Base-by-base conservation (phyloP, 1,284 basidiomycete species). In the Fomitiporia mediterranea region DNA sequence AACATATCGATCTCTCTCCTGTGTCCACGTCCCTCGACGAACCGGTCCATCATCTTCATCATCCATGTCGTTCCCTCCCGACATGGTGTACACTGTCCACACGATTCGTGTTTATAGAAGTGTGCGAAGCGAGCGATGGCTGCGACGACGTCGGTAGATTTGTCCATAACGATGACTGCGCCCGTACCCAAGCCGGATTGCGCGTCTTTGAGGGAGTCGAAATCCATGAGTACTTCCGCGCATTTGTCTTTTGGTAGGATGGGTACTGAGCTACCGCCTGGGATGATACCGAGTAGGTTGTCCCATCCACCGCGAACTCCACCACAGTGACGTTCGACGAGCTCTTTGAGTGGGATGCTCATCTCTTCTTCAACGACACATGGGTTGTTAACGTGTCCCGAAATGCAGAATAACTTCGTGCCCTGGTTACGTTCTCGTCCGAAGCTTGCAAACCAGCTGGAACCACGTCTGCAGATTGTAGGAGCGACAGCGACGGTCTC, bases 311-410 rank as follows among this genome's bases (percentile, higher is more conserved):
- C 96, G 46, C 81, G 75, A 37, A 99, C 85, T 66, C 95, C 96
- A 39, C 95, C 96, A 67, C 94, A 97, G 72, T 99, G 95, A 74
- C 93, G 94, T 73, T 99, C 96, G 60, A 99, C 75, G 58, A 99
- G 79, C 60, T 98, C 95, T 73, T 89, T 87, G 58, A 98, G 73
- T 15, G 95, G 94, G 58, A 99, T 98, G 62, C 89, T 91, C 96
- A 98, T 98, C 78, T 98, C 96, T 73, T 99, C 97, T 76, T 98
- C 96, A 38, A 98, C 84, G 37, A 98, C 94, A 70, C 93, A 98
- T 2, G 97, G 96, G 74, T 94, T 96, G 77, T 98, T 98, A 67
- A 99, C 96, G 67, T 98, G 96, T 1, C 96, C 96, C 47, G 88
- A 92, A 67, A 98, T 90, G 72, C 96, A 94, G 74, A 87, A 98